Percentiles rank a stretch among this genome's conserved stretches.
These are phyloP conservation scores for Fistulifera solaris DNA, from an alignment of 108 stramenopile species.

Conservation along the genomic window DNA sequence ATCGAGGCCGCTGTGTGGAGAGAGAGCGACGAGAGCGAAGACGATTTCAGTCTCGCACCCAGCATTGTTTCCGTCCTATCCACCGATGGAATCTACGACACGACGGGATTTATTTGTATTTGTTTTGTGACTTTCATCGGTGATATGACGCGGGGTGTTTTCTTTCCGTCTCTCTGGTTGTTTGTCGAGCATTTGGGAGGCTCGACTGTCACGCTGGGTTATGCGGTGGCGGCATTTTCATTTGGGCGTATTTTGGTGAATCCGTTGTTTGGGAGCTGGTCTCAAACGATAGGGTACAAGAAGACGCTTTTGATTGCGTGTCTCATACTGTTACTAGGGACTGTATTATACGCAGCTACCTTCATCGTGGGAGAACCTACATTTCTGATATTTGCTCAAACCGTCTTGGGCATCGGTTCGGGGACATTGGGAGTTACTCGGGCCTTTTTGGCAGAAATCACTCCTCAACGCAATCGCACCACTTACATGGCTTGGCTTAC, in stretches of 20 bases:
- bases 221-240: conserved; percentile 85
- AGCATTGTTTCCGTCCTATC: conserved; percentile 35
- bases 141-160: conserved; percentile 88
- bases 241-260: conserved; percentile 82
- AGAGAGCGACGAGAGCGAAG: background rate
- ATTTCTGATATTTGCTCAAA: conserved; percentile 74
- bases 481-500: conserved; percentile 84
- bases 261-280: conserved; percentile 71
- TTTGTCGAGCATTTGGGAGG: conserved; percentile 79
- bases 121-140: conserved; percentile 80
- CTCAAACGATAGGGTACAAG: conserved; percentile 69
- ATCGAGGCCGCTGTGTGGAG: too few relatives aligned
- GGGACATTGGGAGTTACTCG: conserved; percentile 91
- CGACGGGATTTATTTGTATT: conserved; percentile 51
- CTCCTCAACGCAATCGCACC: conserved; percentile 77
- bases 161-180: conserved; percentile 94
- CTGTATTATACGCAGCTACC: conserved; percentile 71
- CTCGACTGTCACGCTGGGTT: conserved; percentile 64
- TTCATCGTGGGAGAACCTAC: conserved; percentile 42
- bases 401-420: conserved; percentile 74
- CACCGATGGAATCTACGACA: conserved; percentile 70
- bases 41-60: background rate
- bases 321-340: conserved; percentile 63
- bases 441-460: conserved; percentile 90
- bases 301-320: conserved; percentile 56